phyloP scores from a whole-genome alignment of 2,329 filamentous ascomycete genomes.

The Aspergillus fischeri region DNA sequence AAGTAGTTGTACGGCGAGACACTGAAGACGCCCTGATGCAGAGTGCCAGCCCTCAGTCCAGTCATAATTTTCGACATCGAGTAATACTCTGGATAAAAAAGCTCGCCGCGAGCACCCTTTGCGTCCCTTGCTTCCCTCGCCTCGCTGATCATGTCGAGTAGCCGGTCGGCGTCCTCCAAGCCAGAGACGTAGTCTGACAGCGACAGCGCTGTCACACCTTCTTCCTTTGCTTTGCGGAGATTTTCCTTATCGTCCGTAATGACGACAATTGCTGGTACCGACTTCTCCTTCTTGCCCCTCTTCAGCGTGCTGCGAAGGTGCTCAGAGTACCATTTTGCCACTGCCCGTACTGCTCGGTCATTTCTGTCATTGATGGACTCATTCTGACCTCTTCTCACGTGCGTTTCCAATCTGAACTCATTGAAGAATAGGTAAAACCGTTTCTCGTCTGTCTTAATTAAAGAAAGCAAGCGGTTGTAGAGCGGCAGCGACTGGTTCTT shows the following conservation, averaged over 20 bases:
- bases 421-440: constrained; percentile 99
- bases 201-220: constrained; percentile 64
- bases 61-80: constrained; percentile 92
- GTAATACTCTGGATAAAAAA: constrained; percentile 86
- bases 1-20: constrained; percentile 98
- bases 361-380: constrained; percentile 97
- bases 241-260: constrained; percentile 91
- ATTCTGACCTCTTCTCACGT: constrained; percentile 67
- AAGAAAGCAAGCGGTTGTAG: constrained; percentile 84
- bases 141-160: constrained; percentile 91
- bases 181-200: constrained; percentile 75
- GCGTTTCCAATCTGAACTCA: constrained; percentile 90
- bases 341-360: constrained; percentile 81
- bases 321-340: constrained; percentile 84
- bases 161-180: constrained; percentile 74
- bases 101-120: constrained; percentile 61
- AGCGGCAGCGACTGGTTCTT: constrained; percentile 89
- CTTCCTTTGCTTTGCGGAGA: constrained; percentile 71
- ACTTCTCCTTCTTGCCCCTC: constrained; percentile 49
- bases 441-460: constrained; percentile 95
- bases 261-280: constrained; percentile 77
- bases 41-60: constrained; percentile 76
- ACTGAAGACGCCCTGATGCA: constrained; percentile 94
- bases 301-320: constrained; percentile 66
- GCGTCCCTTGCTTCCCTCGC: constrained; percentile 64